A percentile compares a stretch with the other conserved stretches of the same genome.
Evolutionary conservation across 108 stramenopile species (phyloP).

Genomic region (Schizochytrium sp.): DNA sequence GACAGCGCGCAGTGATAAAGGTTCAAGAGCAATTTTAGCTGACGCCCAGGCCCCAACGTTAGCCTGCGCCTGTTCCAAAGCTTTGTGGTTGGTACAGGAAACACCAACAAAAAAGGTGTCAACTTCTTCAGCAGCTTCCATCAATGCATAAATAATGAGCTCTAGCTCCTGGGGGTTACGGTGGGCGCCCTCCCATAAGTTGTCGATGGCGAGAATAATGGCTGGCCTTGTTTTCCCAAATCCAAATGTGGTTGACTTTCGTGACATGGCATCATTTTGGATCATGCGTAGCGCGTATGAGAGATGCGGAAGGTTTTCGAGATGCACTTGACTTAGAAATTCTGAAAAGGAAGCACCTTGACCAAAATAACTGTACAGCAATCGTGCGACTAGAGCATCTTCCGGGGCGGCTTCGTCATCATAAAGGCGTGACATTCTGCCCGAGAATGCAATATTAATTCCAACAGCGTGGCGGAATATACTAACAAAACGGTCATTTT

Average conservation of each 20-base stretch:
- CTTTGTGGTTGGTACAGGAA: no score
- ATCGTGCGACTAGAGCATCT: neutral
- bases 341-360: neutral
- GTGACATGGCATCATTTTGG: neutral
- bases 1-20: neutral
- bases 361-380: conserved; percentile 50
- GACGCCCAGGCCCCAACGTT: neutral
- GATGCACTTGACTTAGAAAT: conserved; percentile 12
- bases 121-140: no score
- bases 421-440: neutral
- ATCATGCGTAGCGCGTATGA: neutral
- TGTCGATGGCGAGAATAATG: no score
- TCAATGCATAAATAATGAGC: no score
- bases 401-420: conserved; percentile 8
- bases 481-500: neutral
- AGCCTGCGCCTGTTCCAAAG: neutral
- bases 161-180: no score
- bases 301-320: neutral
- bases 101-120: no score
- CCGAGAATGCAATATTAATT: neutral
- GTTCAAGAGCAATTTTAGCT: neutral
- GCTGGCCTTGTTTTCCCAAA: no score
- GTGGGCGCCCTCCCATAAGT: no score
- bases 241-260: neutral
- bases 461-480: neutral